These are phyloP conservation scores for Diaporthe amygdali DNA, from an alignment of 2,329 filamentous ascomycete species.

Conservation along the genomic window DNA sequence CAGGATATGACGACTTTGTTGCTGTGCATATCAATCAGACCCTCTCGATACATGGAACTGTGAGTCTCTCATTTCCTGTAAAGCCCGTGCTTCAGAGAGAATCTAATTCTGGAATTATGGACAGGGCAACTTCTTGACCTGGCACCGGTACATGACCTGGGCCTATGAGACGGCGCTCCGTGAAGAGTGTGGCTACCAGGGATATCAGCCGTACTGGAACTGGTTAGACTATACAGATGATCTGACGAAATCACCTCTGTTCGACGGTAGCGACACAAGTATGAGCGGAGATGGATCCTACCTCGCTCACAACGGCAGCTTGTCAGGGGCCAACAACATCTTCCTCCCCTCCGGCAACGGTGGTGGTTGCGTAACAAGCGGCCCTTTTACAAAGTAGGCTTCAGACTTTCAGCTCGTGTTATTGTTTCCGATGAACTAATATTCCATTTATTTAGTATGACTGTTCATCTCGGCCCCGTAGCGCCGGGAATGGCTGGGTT, in stretches of 20 bases:
- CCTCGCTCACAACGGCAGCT: constrained; percentile 3
- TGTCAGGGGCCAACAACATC: background rate
- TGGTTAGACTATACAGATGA: background rate
- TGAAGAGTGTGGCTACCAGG: constrained; percentile 18
- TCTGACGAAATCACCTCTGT: background rate
- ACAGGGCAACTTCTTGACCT: constrained; percentile 18
- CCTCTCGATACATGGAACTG: constrained; percentile 36
- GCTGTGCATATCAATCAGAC: constrained; percentile 55
- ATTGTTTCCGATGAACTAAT: background rate
- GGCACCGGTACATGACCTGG: constrained; percentile 9
- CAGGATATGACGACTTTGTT: constrained; percentile 51
- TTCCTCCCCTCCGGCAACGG: constrained; percentile 13
- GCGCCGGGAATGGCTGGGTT: background rate
- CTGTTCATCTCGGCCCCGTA: constrained; percentile 3
- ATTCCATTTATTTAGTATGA: background rate
- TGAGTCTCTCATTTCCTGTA: background rate
- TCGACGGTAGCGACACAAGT: constrained; percentile 17
- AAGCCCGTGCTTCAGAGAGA: fast-evolving
- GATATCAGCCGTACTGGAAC: constrained; percentile 19
- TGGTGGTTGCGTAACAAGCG: constrained; percentile 14
- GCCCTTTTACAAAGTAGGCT: constrained; percentile 14
- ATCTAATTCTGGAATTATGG: background rate
- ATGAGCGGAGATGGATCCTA: constrained; percentile 10
- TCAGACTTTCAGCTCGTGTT: no score
- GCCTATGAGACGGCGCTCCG: constrained; percentile 14